These are phyloP conservation scores for Cnidoscolus chayamansa DNA, from an alignment of 441 rosid species.

Conservation along the genomic window DNA sequence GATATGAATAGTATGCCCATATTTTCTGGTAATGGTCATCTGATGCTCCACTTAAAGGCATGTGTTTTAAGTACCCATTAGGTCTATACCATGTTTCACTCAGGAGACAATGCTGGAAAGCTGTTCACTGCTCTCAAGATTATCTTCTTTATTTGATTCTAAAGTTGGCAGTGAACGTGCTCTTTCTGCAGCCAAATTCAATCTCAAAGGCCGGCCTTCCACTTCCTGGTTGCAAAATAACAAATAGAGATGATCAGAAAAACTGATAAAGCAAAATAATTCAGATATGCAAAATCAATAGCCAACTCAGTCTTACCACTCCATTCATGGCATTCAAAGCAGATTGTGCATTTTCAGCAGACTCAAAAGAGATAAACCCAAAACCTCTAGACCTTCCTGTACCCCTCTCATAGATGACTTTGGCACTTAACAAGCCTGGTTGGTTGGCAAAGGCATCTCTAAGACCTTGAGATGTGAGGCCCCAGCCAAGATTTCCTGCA, in stretches of 20 bases:
- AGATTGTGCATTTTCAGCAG: slow-evolving; percentile 49
- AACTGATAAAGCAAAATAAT: neutral
- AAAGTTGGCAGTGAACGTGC: slow-evolving; percentile 29
- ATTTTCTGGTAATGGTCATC: neutral
- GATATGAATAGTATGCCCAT: slow-evolving; percentile 1
- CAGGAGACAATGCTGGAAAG: slow-evolving; percentile 43
- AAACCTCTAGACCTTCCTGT: slow-evolving; percentile 81
- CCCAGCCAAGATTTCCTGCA: slow-evolving; percentile 91
- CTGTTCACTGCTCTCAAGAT: slow-evolving; percentile 43
- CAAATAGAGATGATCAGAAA: slow-evolving; percentile 5
- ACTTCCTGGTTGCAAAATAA: slow-evolving; percentile 52
- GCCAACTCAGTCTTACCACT: slow-evolving; percentile 46
- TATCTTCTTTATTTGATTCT: slow-evolving; percentile 28
- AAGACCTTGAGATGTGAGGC: slow-evolving; percentile 65
- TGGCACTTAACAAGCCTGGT: slow-evolving; percentile 74
- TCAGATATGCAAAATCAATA: slow-evolving; percentile 14
- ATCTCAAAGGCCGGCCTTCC: slow-evolving; percentile 82
- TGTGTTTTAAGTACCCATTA: neutral
- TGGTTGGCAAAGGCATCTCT: slow-evolving; percentile 63
- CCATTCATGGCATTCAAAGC: slow-evolving; percentile 58
- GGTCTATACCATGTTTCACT: slow-evolving; percentile 6
- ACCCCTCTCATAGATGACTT: slow-evolving; percentile 63
- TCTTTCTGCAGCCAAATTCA: slow-evolving; percentile 64
- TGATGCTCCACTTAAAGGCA: neutral
- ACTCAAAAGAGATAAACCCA: slow-evolving; percentile 72